Conservation (phyloP, 2,329 filamentous ascomycete species). For the Venturia aucupariae region DNA sequence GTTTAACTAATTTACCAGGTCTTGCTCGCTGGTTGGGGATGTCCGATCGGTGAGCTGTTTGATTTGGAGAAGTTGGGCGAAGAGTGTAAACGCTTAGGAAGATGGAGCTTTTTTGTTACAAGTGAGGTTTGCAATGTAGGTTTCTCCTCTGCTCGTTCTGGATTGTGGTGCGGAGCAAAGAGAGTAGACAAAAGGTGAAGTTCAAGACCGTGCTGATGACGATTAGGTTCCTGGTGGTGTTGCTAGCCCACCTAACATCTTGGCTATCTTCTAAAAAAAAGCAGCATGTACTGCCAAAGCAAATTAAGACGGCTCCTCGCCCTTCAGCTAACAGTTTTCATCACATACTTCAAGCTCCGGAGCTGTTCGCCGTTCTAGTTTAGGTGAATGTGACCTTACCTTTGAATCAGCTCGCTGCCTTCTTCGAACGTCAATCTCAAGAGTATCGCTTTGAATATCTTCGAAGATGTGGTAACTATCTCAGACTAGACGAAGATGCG, state of each 20-base stretch:
- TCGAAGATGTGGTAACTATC: no score
- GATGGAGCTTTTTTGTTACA: constrained; percentile 40
- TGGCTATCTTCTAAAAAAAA: constrained; percentile 30
- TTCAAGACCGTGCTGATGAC: not conserved
- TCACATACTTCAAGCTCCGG: no score
- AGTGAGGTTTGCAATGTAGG: constrained; percentile 36
- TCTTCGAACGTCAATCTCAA: not conserved
- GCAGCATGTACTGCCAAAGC: no score
- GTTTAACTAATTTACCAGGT: no score
- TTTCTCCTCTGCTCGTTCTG: no score
- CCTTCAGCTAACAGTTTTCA: no score
- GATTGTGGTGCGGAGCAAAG: no score
- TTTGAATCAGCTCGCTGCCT: not conserved
- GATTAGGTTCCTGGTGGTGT: constrained; percentile 25
- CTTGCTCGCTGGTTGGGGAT: constrained; percentile 40
- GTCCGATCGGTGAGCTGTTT: constrained; percentile 43
- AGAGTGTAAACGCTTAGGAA: constrained; percentile 28
- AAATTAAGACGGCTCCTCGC: no score
- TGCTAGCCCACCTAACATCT: constrained; percentile 30
- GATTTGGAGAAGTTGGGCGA: constrained; percentile 37
- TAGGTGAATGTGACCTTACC: not conserved
- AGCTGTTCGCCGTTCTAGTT: no score
- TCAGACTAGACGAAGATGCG: no score
- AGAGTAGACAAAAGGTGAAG: not conserved
- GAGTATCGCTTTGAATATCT: not conserved